A percentile compares a stretch with the other conserved stretches of the same genome.
phyloP scores from a whole-genome alignment of 2,329 filamentous ascomycete genomes.

The Magnaporthiopsis poae region DNA sequence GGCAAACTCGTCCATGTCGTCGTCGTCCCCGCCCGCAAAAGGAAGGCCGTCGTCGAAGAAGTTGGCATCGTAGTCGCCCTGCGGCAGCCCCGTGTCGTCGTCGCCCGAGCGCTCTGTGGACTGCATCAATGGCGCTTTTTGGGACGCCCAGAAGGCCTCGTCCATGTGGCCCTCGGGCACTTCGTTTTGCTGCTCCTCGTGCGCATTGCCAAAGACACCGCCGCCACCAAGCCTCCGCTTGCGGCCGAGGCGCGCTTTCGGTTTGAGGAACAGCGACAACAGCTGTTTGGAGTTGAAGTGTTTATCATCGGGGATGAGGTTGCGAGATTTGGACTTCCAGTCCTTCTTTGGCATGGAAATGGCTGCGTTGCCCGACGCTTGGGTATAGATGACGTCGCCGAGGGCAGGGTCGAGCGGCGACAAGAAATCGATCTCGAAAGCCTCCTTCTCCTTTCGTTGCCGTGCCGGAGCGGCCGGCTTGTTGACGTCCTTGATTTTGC shows the following conservation, averaged over 20 bases:
- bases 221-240: conserved; percentile 42
- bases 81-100: conserved; percentile 47
- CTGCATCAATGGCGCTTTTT: conserved; percentile 39
- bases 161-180: conserved; percentile 71
- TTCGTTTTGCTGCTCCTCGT: conserved; percentile 30
- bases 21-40: conserved; percentile 60
- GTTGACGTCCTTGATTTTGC: conserved; percentile 71
- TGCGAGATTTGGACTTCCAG: conserved; percentile 87
- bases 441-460: conserved; percentile 86
- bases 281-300: conserved; percentile 93
- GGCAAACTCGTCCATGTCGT: conserved; percentile 62
- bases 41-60: conserved; percentile 87
- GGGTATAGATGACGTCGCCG: conserved; percentile 70
- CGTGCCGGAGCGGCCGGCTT: conserved; percentile 53
- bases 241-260: conserved; percentile 72
- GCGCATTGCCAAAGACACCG: conserved; percentile 25
- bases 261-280: conserved; percentile 84
- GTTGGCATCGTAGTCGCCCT: conserved; percentile 87
- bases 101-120: conserved; percentile 27
- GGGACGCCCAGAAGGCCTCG: conserved; percentile 86
- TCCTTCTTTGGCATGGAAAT: conserved; percentile 87
- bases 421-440: conserved; percentile 86
- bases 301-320: conserved; percentile 92
- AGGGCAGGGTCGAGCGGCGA: conserved; percentile 61
- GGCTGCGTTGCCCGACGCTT: conserved; percentile 66